phyloP scores from a whole-genome alignment of 108 stramenopile genomes.

The Skeletonema grethae region DNA sequence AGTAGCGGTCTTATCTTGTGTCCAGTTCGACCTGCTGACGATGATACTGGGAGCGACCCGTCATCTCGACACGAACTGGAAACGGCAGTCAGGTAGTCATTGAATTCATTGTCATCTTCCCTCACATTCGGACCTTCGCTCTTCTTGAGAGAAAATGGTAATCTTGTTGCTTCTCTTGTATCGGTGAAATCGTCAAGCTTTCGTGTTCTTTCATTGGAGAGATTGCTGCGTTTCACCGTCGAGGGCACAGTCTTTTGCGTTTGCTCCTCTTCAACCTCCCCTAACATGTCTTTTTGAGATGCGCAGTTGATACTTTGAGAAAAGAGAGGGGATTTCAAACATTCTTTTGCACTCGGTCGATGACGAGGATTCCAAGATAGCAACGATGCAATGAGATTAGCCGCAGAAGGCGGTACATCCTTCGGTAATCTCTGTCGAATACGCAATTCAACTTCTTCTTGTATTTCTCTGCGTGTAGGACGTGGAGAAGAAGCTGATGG shows the following conservation, averaged over 20 bases:
- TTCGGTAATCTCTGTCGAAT: neutral
- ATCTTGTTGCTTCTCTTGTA: neutral
- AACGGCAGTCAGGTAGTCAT: neutral
- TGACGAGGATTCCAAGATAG: slow-evolving; percentile 67
- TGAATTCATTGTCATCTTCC: neutral
- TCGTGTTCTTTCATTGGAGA: neutral
- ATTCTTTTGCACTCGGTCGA: slow-evolving; percentile 70
- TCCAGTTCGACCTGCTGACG: neutral
- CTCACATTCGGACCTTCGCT: neutral
- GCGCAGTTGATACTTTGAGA: neutral
- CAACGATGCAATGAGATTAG: slow-evolving; percentile 13
- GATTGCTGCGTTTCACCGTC: slow-evolving; percentile 1
- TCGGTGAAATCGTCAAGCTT: neutral
- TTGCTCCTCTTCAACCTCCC: neutral
- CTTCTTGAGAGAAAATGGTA: slow-evolving; percentile 2
- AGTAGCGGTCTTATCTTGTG: neutral
- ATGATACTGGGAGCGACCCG: neutral
- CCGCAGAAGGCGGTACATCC: neutral
- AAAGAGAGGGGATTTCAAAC: slow-evolving; percentile 78
- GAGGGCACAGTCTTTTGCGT: neutral
- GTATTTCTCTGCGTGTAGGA: neutral
- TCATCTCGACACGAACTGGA: neutral
- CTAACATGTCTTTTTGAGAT: neutral
- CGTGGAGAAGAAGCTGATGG: neutral
- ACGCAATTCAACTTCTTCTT: neutral